Base-by-base conservation (phyloP, 441 rosid genomes). In the Corymbia calophylla region DNA sequence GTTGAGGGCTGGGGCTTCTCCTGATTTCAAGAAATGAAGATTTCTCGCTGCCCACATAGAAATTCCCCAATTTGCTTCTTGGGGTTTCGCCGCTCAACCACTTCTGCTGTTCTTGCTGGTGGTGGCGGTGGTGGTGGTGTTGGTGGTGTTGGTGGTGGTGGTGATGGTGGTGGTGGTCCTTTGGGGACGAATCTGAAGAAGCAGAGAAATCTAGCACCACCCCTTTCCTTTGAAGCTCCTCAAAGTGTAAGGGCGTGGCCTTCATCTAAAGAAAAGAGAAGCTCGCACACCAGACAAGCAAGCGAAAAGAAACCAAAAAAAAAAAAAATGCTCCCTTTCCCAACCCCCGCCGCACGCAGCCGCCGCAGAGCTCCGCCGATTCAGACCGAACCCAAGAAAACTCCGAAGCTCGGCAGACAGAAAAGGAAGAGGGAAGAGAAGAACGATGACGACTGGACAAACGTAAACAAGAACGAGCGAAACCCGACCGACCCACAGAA, bases 231-330 rank as follows among this genome's bases (percentile, higher is more conserved):
- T 77, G 84, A 77, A 77, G 84, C 84, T 77, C n/a, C 84, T 77
- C 84, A 77, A 44, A 44, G 51, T 51, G 51, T 88, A 95, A 90
- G 99, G 98, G 99, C 95, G 93, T 95, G 96, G 96, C 99, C 98
- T 94, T 94, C 93, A 94, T 95, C 92, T 91, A 94, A 90, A 81
- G 88, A 90, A 89, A 81, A 54, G 80, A 88, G 91, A n/a, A 93
- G 62, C 89, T 89, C 87, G 48, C 92, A 87, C 70, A 90, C 84
- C 84, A 77, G 44, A 47, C 84, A 77, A 44, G 51, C 84, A 44
- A 77, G 19, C 81, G 21, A 35, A 21, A 6, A 70, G 5, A 35
- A 18, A 1, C 51, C 51, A 58, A 23, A 55, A 81, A 70, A 68
- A 13, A 66, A 39, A 73, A 13, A 73, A 86, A 89, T 89, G 87